Evolutionary conservation across 2,329 filamentous ascomycete genomes (phyloP).

Genomic region (Sporothrix humicola): DNA sequence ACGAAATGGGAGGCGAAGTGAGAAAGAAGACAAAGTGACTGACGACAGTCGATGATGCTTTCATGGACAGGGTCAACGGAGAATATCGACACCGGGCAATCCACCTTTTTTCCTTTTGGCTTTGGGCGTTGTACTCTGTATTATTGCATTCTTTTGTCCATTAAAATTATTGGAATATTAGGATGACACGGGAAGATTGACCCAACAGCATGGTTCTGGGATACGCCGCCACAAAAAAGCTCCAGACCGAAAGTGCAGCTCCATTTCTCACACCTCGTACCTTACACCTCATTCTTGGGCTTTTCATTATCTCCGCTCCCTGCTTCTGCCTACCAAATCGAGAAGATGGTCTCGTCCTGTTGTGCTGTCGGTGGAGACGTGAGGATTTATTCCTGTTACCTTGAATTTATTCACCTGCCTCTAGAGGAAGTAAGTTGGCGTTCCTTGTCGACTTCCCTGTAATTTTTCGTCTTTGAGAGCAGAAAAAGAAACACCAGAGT

Average conservation of each 20-base stretch:
- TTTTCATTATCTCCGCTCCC: not conserved
- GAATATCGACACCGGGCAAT: not conserved
- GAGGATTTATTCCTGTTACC: not conserved
- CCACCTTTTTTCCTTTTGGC: not conserved
- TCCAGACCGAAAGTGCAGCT: not conserved
- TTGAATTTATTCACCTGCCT: not conserved
- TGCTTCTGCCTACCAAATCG: not conserved
- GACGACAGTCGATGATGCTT: no score
- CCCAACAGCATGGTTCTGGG: constrained; percentile 34
- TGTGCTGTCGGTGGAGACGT: not conserved
- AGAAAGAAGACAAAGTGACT: not conserved
- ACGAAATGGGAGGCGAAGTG: not conserved
- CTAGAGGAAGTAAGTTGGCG: not conserved
- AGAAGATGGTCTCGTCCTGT: not conserved
- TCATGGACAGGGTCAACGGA: no score
- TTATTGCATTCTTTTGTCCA: not conserved
- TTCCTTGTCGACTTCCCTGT: no score
- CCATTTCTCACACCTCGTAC: not conserved
- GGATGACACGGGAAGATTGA: constrained; percentile 24
- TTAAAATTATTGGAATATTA: not conserved
- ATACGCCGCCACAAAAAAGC: constrained; percentile 8
- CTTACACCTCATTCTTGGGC: not conserved
- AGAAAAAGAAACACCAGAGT: not conserved
- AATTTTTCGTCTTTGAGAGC: not conserved
- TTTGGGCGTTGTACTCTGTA: no score